A percentile compares a stretch with the other conserved stretches of the same genome.
Conservation (phyloP, 1,139 yeast genomes). For the Pichia sp. region DNA sequence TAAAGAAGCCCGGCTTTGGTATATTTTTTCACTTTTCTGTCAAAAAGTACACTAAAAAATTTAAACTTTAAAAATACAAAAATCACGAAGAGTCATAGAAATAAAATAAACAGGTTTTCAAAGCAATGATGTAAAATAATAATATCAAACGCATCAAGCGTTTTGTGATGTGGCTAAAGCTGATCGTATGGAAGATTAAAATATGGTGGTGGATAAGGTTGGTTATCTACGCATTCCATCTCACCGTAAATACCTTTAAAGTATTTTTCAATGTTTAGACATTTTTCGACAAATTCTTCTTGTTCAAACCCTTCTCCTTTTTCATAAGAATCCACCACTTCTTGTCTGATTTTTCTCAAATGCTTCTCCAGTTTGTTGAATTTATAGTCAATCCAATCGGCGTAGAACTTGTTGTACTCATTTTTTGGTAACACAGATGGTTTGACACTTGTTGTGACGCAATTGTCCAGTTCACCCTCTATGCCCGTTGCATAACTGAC, state of each 20-base stretch:
- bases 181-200: conserved; percentile 19
- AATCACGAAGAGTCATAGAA: too few relatives aligned
- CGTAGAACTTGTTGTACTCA: conserved; percentile 28
- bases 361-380: conserved; percentile 29
- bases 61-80: too few relatives aligned
- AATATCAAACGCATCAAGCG: too few relatives aligned
- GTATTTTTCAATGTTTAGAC: conserved; percentile 21
- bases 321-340: conserved; percentile 14
- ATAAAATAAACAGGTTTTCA: too few relatives aligned
- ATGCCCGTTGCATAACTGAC: conserved; percentile 26
- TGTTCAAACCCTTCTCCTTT: conserved; percentile 22
- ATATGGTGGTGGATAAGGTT: conserved; percentile 23
- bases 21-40: too few relatives aligned
- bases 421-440: conserved; percentile 31
- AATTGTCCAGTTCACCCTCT: conserved; percentile 27
- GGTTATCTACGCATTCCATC: conserved; percentile 24
- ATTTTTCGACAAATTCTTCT: conserved; percentile 16
- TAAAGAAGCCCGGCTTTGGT: too few relatives aligned
- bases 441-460: conserved; percentile 28
- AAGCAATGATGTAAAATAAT: too few relatives aligned
- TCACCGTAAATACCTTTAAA: conserved; percentile 21
- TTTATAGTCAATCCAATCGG: conserved; percentile 30
- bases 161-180: background rate
- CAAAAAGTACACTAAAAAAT: too few relatives aligned
- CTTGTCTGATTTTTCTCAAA: conserved; percentile 24